phyloP scores from a whole-genome alignment of 2,329 filamentous ascomycete genomes.

The Aspergillus amoenus region DNA sequence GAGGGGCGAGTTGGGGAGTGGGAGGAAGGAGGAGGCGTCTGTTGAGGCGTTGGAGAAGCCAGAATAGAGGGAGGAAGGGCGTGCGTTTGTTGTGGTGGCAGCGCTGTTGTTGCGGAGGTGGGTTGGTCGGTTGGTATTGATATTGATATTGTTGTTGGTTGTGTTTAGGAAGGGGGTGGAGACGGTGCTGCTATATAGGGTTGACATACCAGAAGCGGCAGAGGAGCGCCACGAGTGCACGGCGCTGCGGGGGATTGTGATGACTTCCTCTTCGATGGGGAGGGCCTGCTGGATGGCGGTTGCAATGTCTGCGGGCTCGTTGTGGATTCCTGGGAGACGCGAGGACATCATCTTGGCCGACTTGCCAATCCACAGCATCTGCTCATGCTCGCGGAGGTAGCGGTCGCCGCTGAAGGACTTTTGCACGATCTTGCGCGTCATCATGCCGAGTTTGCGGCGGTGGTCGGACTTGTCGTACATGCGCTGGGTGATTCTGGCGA shows the following conservation, averaged over 20 bases:
- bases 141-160: not conserved
- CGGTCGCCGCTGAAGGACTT: conserved; percentile 60
- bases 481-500: conserved; percentile 53
- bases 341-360: conserved; percentile 34
- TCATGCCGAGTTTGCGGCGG: conserved; percentile 58
- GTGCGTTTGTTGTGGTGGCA: conserved; percentile 15
- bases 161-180: not conserved
- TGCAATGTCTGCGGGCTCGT: conserved; percentile 27
- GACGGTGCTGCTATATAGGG: conserved; percentile 23
- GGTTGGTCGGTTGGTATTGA: not conserved
- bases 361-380: conserved; percentile 56
- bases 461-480: conserved; percentile 62
- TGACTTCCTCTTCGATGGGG: conserved; percentile 36
- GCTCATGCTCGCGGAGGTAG: conserved; percentile 62
- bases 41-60: conserved; percentile 31
- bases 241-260: conserved; percentile 34
- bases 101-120: not conserved
- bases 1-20: conserved; percentile 24
- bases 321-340: conserved; percentile 22
- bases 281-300: conserved; percentile 25
- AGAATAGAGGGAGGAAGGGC: conserved; percentile 27
- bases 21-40: conserved; percentile 31
- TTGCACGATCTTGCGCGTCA: conserved; percentile 58
- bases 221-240: conserved; percentile 39
- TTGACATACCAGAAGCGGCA: conserved; percentile 31